Percentiles rank a stretch among this genome's conserved stretches.
Conservation (phyloP, 1,139 yeast genomes). For the Candida albicans region DNA sequence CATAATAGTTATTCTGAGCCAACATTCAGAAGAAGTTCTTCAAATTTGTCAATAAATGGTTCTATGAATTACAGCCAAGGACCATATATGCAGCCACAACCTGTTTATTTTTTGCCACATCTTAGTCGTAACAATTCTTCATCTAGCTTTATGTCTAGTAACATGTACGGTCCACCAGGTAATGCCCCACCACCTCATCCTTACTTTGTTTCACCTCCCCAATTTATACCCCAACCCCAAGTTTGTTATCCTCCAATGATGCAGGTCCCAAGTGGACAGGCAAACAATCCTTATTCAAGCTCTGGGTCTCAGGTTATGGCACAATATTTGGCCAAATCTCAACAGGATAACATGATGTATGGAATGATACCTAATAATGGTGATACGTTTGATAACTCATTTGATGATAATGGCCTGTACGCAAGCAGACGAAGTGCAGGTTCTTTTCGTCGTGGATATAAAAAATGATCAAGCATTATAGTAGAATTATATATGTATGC, state of each 20-base stretch:
- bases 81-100: constrained; percentile 23
- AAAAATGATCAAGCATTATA: background rate
- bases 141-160: constrained; percentile 10
- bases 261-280: constrained; percentile 2
- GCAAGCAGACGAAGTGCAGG: constrained; percentile 1
- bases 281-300: constrained; percentile 24
- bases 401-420: constrained; percentile 6
- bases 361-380: constrained; percentile 13
- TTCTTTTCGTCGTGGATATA: constrained; percentile 3
- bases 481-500: no score
- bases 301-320: constrained; percentile 79
- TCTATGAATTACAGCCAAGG: constrained; percentile 15
- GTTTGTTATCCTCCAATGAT: constrained; percentile 5
- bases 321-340: constrained; percentile 70
- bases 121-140: constrained; percentile 12
- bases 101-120: constrained; percentile 14
- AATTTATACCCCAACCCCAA: constrained; percentile 5
- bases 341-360: constrained; percentile 48
- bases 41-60: constrained; percentile 26
- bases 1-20: constrained; percentile 22
- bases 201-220: constrained; percentile 4
- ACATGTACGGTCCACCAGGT: constrained; percentile 10
- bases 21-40: constrained; percentile 22
- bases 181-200: constrained; percentile 6
- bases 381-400: constrained; percentile 2